phyloP scores from a whole-genome alignment of 2,329 filamentous ascomycete species.

The Neurospora crassa region DNA sequence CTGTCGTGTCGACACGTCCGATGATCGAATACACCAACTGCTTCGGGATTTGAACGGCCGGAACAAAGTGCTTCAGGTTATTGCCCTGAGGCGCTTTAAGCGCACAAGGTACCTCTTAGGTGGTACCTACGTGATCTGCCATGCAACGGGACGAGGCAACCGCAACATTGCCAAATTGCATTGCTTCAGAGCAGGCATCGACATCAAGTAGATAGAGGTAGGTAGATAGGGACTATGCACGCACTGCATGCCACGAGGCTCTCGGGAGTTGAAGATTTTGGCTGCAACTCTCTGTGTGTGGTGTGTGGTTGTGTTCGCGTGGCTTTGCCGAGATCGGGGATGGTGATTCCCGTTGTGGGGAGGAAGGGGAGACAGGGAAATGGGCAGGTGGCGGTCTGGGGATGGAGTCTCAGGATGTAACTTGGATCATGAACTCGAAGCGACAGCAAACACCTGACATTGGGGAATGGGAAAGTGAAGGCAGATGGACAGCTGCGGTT shows the following conservation, averaged over 20 bases:
- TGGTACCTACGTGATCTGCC: background rate
- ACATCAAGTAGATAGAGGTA: background rate
- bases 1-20: conserved; percentile 8
- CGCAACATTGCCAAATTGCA: background rate
- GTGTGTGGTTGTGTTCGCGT: background rate
- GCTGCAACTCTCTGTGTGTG: background rate
- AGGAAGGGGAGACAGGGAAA: background rate
- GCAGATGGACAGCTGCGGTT: background rate
- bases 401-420: background rate
- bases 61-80: background rate
- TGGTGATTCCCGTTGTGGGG: background rate
- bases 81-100: background rate
- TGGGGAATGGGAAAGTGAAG: background rate
- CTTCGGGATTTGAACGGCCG: background rate
- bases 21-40: background rate
- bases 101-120: background rate
- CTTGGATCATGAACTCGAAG: background rate
- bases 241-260: background rate
- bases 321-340: background rate
- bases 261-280: background rate
- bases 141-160: background rate
- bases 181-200: background rate
- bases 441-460: background rate
- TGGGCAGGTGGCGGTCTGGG: background rate
- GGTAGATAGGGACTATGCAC: background rate